Base-by-base conservation (phyloP, 768 basidiomycete genomes). In the Hericium rajendrae region DNA sequence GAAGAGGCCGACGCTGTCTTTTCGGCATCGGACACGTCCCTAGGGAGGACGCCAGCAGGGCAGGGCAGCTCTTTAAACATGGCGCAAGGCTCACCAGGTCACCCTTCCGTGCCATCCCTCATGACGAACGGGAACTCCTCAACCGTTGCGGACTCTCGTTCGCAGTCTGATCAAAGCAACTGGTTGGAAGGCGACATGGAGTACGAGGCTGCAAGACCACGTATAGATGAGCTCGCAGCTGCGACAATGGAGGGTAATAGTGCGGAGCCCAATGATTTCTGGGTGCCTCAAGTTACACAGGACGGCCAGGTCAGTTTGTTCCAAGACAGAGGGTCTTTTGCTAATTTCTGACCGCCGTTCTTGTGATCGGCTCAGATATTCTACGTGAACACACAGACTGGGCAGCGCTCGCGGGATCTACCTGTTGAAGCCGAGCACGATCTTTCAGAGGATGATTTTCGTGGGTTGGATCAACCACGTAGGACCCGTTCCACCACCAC, bases 301-400 rank as follows among this genome's bases (percentile, higher is more conserved):
- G 83, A 89, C 64, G 91, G 91, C 53, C 90, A 91, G 80, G 93
- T 89, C 66, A 67, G 83, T 71, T 5, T 16, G 16, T 46, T 46
- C 18, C 9, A 20, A 18, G 16, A 20, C 43, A 18, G 43, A 46
- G 6, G n/a, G 13, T 46, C 43, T 46, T 16, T n/a, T 26, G 53
- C 51, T 53, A 49, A 12, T 32, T 32, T 32, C 32, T 32, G 32
- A 32, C 9, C 49, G 20, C 49, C 20, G 56, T 50, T 53, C 41
- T n/a, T 53, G 63, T 24, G 38, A 39, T 38, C 38, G 38, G 43
- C 20, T 55, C 32, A 97, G 94, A 93, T 99, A 68, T 94, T 85
- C 76, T 99, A 97, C 72, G 80, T 91, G 61, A 99, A 98, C 66
- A 91, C 91, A 2, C 81, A 88, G 62, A 91, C 89, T 5, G 89